Base-by-base conservation (phyloP, 768 basidiomycete genomes). In the Pluteus cervinus region DNA sequence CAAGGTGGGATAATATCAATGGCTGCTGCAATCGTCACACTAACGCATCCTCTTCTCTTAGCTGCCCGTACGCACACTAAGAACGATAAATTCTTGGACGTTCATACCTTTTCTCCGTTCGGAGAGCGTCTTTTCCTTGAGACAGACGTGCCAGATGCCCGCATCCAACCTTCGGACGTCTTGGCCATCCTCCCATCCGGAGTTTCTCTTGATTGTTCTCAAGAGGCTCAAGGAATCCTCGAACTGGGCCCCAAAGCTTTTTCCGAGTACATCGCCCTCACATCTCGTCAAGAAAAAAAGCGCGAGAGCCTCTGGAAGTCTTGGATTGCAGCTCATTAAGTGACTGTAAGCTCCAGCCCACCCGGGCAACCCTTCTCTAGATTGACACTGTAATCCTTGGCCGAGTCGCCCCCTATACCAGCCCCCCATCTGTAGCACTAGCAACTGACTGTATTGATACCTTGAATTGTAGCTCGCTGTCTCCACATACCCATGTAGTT, bases 81-180 rank as follows among this genome's bases (percentile, higher is more conserved):
- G 25, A 61, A 62, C 30, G 81, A 85, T 29, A 71, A 62, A 36
- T 79, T 68, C 58, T 51, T 86, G 33, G 81, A 86, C 43, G 84
- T 86, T 11, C 67, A 73, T 49, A 76, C 76, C 3, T 86, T 71
- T 50, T 54, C 65, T 2, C 79, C 77, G 0, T 81, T 86, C 42
- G 79, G 77, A 29, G 72, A 75, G 37, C 69, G 79, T 41, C 60
- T 79, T 37, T 86, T 86, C 61, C 71, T 86, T 41, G 72, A 74
- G 1, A 71, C 75, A 2, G 55, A 68, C 21, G 68, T 75, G 14
- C 77, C 80, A 6, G 63, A 68, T 41, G 79, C 81, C 2, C 80
- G 84, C 55, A 82, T 85, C 44, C 51, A 69, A 6, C 54, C 71
- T 7, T 61, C 67, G 18, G 78, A 81, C 56, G 58, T 86, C 45